Base-by-base conservation (phyloP, 179 eudicot species). In the Pouteria campechiana region DNA sequence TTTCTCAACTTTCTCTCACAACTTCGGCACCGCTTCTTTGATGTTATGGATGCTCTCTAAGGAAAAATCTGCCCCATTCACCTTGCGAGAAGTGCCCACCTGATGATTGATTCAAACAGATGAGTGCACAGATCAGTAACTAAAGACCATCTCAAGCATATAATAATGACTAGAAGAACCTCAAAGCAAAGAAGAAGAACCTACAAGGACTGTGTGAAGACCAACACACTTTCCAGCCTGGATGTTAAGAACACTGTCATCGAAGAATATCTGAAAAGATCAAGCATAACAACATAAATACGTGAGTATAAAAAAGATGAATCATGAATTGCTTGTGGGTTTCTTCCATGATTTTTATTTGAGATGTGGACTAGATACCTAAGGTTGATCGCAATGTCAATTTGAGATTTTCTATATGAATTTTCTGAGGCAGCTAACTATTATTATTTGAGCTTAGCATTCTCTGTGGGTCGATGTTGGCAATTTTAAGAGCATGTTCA, bases 191-290 rank as follows among this genome's bases (percentile, higher is more conserved):
- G 12, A 14, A 15, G 35, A 29, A 38, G 5, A 20, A 53, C 72
- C 23, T 73, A 85, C 97, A 73, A 89, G 56, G 42, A 89, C 97
- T 0, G 97, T 89, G 47, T 84, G 58, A 2, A 89, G 79, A 21
- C 97, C 97, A 6, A 84, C 62, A 17, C 86, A 78, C 58, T 89
- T 89, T 53, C 95, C 97, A 41, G 97, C 68, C 49, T 71, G 70
- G 45, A 89, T 67, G 60, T 89, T 89, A 28, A 93, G 68, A 10
- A 75, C 67, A 41, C 97, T 89, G 47, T 89, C 97, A 37, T 89
- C 95, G 41, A 89, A 89, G 58, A 89, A 89, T 25, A 88, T 70
- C 97, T 88, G 79, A 20, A 58, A 65, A n/a, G n/a, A n/a, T n/a
- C n/a, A n/a, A n/a, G n/a, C n/a, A n/a, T n/a, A n/a, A n/a, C n/a